Evolutionary conservation across 768 basidiomycete genomes (phyloP), one percentile per base, ranked within the genome.

Genomic region (Leucocoprinus birnbaumii): DNA sequence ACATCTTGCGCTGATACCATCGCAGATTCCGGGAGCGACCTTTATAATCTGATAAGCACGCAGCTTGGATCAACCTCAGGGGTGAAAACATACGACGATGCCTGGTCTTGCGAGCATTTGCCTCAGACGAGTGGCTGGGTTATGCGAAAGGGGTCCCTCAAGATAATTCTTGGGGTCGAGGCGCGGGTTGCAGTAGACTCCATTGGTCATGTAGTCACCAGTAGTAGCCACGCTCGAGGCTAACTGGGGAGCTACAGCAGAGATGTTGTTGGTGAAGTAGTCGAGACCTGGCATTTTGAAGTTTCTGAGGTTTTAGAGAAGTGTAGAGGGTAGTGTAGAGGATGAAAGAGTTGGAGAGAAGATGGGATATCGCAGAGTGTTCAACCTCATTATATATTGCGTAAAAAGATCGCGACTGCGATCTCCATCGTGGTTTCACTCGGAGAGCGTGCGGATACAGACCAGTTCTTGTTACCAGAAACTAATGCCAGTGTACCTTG

Each of bases 21-120:
- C 85, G 56, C 85, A 86, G 47, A 87, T 84, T 57, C 86, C 86
- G 16, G 85, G 86, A 8, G 85, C 86, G 62, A 85, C 66, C 85
- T 86, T 24, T 34, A 13, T 19, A 22, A 21, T 7, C 10, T n/a
- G 11, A 48, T 48, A 25, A 45, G n/a, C 37, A 0, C 21, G 19
- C 21, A 26, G 8, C 31, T 42, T 25, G 4, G n/a, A 38, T 3
- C n/a, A n/a, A 45, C n/a, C 16, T 9, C 19, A 9, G 21, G 10
- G 11, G n/a, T 13, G 6, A 31, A 31, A 14, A 73, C 82, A 59
- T 68, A 87, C 86, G 34, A 87, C 82, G 37, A 87, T 87, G 27
- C 86, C 86, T 10, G 86, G 86, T 42, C 86, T 76, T 4, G 75
- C 80, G 11, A 83, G 75, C 75, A 84, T 67, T 58, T 84, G 82